A percentile compares a stretch with the other conserved stretches of the same genome.
These are phyloP conservation scores for Aspergillus kassunensis DNA, from an alignment of 495 filamentous ascomycete genomes.

Conservation along the genomic window DNA sequence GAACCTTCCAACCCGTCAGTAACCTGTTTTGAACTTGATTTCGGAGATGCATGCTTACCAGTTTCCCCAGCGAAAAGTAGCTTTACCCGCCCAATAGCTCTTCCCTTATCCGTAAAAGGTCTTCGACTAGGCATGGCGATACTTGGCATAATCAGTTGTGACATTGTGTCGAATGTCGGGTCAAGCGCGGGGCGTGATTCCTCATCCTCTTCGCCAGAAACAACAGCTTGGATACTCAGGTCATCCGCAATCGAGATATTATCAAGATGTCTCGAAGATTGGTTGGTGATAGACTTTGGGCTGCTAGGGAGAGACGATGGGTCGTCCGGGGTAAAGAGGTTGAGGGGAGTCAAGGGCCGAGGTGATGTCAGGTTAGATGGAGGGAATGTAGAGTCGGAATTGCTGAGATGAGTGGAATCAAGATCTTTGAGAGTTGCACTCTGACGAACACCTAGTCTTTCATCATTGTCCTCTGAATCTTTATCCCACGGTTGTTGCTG, in stretches of 20 bases:
- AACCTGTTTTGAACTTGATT: background rate
- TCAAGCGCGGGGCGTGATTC: conserved; percentile 23
- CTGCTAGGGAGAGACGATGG: conserved; percentile 49
- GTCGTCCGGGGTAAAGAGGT: conserved; percentile 36
- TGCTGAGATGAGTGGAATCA: conserved; percentile 13
- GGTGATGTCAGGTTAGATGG: conserved; percentile 28
- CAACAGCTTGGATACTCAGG: conserved; percentile 44
- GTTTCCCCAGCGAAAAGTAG: conserved; percentile 79
- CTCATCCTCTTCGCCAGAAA: conserved; percentile 46
- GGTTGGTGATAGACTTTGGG: conserved; percentile 48
- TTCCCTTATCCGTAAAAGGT: conserved; percentile 86
- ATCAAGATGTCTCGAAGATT: conserved; percentile 46
- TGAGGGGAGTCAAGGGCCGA: conserved; percentile 45
- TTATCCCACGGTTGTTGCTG: background rate
- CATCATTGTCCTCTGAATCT: conserved; percentile 30
- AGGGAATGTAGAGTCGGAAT: conserved; percentile 24
- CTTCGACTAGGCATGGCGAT: conserved; percentile 90
- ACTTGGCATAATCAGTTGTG: conserved; percentile 96
- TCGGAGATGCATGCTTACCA: conserved; percentile 47
- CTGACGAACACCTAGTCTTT: conserved; percentile 29
- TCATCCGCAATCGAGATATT: conserved; percentile 51
- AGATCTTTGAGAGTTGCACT: conserved; percentile 35
- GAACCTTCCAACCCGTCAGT: conserved; percentile 34
- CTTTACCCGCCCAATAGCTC: conserved; percentile 80
- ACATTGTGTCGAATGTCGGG: conserved; percentile 47